Conservation (phyloP, 352 stramenopile genomes). For the Pythium oligandrum region DNA sequence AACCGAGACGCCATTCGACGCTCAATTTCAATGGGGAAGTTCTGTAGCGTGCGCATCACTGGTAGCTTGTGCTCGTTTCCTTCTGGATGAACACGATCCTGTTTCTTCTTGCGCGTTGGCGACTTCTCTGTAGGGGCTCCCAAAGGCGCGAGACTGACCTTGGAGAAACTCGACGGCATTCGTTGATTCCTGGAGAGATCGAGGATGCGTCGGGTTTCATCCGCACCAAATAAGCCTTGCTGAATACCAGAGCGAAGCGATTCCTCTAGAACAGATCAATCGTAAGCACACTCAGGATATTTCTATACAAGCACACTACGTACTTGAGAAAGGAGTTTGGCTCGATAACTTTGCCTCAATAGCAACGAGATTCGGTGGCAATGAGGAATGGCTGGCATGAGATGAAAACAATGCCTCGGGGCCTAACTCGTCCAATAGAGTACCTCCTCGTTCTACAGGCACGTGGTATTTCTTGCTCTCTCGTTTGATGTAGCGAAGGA, state of each 20-base stretch:
- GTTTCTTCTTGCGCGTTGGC: background rate
- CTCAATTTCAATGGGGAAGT: constrained; percentile 11
- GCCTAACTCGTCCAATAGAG: too few species aligned
- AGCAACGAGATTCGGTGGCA: constrained; percentile 2
- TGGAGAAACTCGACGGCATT: too few species aligned
- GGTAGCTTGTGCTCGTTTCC: constrained; percentile 11
- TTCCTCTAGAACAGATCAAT: constrained; percentile 7
- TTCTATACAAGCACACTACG: too few species aligned
- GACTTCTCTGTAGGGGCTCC: background rate
- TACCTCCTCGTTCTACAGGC: background rate
- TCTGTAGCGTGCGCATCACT: constrained; percentile 13
- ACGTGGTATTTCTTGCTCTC: constrained; percentile 4
- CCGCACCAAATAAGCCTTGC: constrained; percentile 34
- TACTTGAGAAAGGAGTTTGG: constrained; percentile 34
- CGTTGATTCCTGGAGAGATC: constrained; percentile 20
- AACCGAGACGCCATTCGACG: background rate
- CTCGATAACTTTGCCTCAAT: constrained; percentile 13
- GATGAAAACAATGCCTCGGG: too few species aligned
- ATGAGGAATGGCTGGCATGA: background rate
- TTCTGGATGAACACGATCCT: background rate
- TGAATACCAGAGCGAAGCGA: constrained; percentile 35
- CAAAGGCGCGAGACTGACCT: background rate
- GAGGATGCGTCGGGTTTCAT: constrained; percentile 33
- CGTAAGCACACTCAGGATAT: too few species aligned
- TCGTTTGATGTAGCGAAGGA: constrained; percentile 33